Conservation (phyloP, 257 asterid genomes). For the Verbascum thapsus region DNA sequence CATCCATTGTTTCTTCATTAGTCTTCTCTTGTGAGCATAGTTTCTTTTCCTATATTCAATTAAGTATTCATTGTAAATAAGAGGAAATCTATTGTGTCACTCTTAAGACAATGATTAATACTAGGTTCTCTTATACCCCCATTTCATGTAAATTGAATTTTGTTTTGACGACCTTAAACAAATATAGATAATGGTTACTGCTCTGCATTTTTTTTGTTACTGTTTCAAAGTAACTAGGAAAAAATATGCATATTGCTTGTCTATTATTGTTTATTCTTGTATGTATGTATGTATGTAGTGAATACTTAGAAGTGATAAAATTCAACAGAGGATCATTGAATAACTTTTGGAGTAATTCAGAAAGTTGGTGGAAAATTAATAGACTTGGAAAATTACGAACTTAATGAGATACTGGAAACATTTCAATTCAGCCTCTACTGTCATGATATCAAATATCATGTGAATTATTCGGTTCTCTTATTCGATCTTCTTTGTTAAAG, state of each 20-base stretch:
- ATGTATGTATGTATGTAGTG: background rate
- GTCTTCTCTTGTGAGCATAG: background rate
- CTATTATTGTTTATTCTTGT: no score
- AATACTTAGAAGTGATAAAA: background rate
- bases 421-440: background rate
- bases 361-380: background rate
- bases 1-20: background rate
- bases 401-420: background rate
- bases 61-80: background rate
- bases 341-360: background rate
- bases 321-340: background rate
- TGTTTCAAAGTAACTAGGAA: no score
- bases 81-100: background rate
- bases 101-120: background rate
- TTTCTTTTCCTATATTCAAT: slow-evolving; percentile 5
- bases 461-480: background rate
- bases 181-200: background rate
- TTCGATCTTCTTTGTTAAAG: background rate
- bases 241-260: no score
- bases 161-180: background rate
- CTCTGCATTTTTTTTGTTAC: background rate
- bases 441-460: background rate
- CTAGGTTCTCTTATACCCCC: background rate
- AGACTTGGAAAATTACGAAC: background rate
- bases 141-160: background rate